Base-by-base conservation (phyloP, 1,284 basidiomycete genomes). In the Ceratobasidium sp. region DNA sequence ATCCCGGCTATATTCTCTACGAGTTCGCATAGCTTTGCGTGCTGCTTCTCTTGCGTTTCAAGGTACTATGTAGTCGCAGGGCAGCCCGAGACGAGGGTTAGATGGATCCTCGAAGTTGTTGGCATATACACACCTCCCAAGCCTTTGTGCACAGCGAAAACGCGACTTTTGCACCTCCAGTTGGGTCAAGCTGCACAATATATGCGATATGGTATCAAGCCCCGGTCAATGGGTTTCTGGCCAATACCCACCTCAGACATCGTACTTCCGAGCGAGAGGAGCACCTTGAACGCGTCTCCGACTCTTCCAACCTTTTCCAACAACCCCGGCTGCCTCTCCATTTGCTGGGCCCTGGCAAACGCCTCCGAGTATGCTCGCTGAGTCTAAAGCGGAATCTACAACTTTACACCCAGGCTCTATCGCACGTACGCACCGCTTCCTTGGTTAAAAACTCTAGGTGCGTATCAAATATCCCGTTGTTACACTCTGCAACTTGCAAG, bases 1-100 rank as follows among this genome's bases (percentile, higher is more conserved):
- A 71, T n/a, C 16, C 50, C 23, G 2, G 68, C 68, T 38, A 38
- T 38, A 12, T 35, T 57, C 41, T 70, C 41, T 7, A 44, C 68
- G 6, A 60, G 35, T 3, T 20, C 59, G 35, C 38, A 10, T 5
- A 60, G 33, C 4, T 60, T 5, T 4, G 3, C 27, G 10, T 38
- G 33, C 10, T 35, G 59, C 8, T 60, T 20, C 18, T 35, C 59
- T 18, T 38, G 59, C 27, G 6, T 5, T 35, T 38, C 35, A 7
- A 60, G 59, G n/a, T 33, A 5, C 59, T 60, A 20, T 10, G 2
- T 16, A 18, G 5, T 33, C 35, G 16, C 38, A 20, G 33, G 5
- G 23, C 3, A 27, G 14, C 33, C 16, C 12, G 10, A 38, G 16
- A 3, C 3, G 20, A 27, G n/a, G n/a, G n/a, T n/a, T n/a, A n/a